Conservation (phyloP, 306 rosid genomes). For the Psophocarpus tetragonolobus region DNA sequence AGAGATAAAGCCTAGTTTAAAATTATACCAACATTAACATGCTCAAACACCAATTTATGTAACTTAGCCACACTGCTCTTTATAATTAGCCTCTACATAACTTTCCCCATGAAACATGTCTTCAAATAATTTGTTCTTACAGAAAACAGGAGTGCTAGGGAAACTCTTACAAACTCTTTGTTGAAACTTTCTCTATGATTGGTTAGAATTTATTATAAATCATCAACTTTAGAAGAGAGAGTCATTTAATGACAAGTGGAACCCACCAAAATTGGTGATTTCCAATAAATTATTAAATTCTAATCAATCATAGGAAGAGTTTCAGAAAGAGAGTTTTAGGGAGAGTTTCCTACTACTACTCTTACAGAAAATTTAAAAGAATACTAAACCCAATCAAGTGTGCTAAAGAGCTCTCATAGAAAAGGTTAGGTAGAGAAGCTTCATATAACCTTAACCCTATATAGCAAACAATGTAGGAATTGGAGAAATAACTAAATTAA, state of each 20-base stretch:
- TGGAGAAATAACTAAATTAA: neutral
- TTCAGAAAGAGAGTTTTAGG: too few relatives aligned
- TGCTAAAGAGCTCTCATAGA: neutral
- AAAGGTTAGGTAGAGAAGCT: slow-evolving; percentile 4
- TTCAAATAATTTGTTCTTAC: neutral
- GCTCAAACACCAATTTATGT: neutral
- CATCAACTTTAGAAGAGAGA: too few relatives aligned
- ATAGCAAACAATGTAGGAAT: neutral
- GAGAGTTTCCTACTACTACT: too few relatives aligned
- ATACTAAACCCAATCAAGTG: neutral
- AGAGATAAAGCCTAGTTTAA: neutral
- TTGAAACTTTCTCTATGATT: too few relatives aligned
- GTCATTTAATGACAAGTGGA: too few relatives aligned
- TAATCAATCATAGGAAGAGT: too few relatives aligned
- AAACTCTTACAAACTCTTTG: too few relatives aligned
- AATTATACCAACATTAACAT: neutral
- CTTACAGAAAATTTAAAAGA: neutral
- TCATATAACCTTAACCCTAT: neutral
- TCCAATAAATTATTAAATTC: too few relatives aligned
- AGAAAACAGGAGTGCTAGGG: too few relatives aligned
- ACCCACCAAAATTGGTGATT: too few relatives aligned
- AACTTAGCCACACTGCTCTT: neutral
- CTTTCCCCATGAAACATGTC: neutral
- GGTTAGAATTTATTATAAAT: too few relatives aligned
- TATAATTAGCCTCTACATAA: neutral